Base-by-base conservation (phyloP, 1,284 basidiomycete genomes). In the Cutaneotrichosporon sp. region DNA sequence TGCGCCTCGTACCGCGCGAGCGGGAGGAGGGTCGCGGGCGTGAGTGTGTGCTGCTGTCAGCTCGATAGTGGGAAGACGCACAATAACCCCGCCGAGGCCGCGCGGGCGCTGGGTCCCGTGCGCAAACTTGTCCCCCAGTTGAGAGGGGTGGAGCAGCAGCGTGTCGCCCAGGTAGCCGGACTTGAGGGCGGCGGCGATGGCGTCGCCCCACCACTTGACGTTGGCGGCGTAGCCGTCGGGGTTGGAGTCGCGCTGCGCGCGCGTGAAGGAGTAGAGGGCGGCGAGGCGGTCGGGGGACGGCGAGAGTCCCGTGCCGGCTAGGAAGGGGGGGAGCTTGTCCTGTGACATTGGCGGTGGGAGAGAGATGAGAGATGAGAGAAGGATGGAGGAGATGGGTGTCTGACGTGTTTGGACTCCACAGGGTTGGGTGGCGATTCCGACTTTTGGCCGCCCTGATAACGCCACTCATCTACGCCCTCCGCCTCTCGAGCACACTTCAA, bases 251-350 rank as follows among this genome's bases (percentile, higher is more conserved):
- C 89, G 90, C 80, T 95, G 92, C 8, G 87, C 83, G 0, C 90
- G 87, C 59, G 95, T 87, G 72, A 95, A 92, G 3, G 93, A 88
- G 79, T 95, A 97, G 16, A 97, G 83, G 0, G 92, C 87, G 67
- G 89, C 87, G 0, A 97, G 82, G 11, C 92, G 87, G 20, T 72
- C 65, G 54, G 65, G 11, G 82, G 84, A 38, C 75, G 82, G 11
- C 18, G 84, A 60, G 59, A 9, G 69, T 27, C 9, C 67, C 18
- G 38, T 42, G 38, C 9, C 38, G 16, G 16, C 18, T 18, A 42
- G 18, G 18, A 42, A 42, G 5, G 38, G 38, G 7, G 38, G 38
- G 6, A n/a, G 38, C 38, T 42, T 42, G 38, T 38, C 36, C 36
- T 38, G 13, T 11, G 38, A 42, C 38, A 42, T 42, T 36, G 38